Percentiles rank a stretch among this genome's conserved stretches.
These are phyloP conservation scores for Cladosporium cucumerinum DNA, from an alignment of 2,329 filamentous ascomycete species.

Conservation along the genomic window DNA sequence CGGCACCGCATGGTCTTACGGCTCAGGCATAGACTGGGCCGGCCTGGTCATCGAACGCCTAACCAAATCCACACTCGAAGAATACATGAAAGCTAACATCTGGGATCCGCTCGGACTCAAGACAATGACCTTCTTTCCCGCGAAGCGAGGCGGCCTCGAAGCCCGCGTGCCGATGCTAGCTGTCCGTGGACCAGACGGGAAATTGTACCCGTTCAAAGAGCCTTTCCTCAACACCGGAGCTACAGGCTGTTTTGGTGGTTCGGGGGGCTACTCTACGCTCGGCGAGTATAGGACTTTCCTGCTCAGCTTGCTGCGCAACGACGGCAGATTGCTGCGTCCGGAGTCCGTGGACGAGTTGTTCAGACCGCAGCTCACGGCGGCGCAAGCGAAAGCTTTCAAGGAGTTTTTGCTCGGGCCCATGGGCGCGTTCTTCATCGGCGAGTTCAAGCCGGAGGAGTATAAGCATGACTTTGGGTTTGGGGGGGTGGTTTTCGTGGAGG, in stretches of 20 bases:
- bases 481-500: slow-evolving; percentile 42
- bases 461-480: slow-evolving; percentile 41
- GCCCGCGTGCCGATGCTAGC: slow-evolving; percentile 24
- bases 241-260: slow-evolving; percentile 35
- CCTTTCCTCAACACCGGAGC: slow-evolving; percentile 26
- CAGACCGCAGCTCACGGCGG: slow-evolving; percentile 42
- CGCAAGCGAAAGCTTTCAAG: slow-evolving; percentile 27
- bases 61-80: slow-evolving; percentile 43
- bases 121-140: slow-evolving; percentile 32
- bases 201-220: slow-evolving; percentile 19
- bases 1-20: slow-evolving; percentile 51
- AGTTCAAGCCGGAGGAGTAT: slow-evolving; percentile 29
- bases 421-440: slow-evolving; percentile 34
- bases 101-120: slow-evolving; percentile 45
- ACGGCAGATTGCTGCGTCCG: slow-evolving; percentile 46
- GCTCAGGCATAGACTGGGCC: slow-evolving; percentile 50
- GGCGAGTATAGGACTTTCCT: slow-evolving; percentile 46
- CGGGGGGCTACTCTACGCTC: slow-evolving; percentile 33
- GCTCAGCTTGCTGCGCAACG: slow-evolving; percentile 47
- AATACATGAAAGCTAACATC: slow-evolving; percentile 46
- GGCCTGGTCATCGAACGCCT: slow-evolving; percentile 51
- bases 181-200: slow-evolving; percentile 22
- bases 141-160: slow-evolving; percentile 20
- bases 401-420: slow-evolving; percentile 31
- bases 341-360: slow-evolving; percentile 48